Conservation (phyloP, 129 eudicot genomes). For the Kitagawia praeruptora region DNA sequence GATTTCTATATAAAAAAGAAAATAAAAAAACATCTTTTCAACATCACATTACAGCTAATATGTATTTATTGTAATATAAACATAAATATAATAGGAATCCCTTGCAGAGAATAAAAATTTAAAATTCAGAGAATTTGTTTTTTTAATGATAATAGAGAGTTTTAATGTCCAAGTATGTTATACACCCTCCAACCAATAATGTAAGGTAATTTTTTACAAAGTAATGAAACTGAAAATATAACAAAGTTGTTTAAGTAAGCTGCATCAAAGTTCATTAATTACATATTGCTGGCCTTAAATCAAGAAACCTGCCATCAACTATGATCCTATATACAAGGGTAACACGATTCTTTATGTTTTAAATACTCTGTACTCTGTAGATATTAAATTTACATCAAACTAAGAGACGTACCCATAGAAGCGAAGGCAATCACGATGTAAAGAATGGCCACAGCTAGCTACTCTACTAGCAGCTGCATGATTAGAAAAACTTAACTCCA, state of each 20-base stretch:
- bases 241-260: neutral
- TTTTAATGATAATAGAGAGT: neutral
- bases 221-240: neutral
- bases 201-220: neutral
- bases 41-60: neutral
- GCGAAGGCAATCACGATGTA: slow-evolving; percentile 93
- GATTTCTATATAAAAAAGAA: neutral
- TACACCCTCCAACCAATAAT: neutral
- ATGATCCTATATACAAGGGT: neutral
- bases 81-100: neutral
- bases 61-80: neutral
- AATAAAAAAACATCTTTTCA: neutral
- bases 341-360: neutral
- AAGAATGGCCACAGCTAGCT: slow-evolving; percentile 97
- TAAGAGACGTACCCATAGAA: slow-evolving; percentile 68
- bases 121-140: neutral
- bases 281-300: neutral
- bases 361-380: neutral
- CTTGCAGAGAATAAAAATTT: neutral
- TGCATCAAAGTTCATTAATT: neutral
- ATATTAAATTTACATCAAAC: neutral
- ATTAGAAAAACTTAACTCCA: slow-evolving; percentile 95
- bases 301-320: neutral
- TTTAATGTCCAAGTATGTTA: neutral
- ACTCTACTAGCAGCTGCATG: slow-evolving; percentile 99